Conservation (phyloP, 1,284 basidiomycete species). For the Spongispora temasekensis region DNA sequence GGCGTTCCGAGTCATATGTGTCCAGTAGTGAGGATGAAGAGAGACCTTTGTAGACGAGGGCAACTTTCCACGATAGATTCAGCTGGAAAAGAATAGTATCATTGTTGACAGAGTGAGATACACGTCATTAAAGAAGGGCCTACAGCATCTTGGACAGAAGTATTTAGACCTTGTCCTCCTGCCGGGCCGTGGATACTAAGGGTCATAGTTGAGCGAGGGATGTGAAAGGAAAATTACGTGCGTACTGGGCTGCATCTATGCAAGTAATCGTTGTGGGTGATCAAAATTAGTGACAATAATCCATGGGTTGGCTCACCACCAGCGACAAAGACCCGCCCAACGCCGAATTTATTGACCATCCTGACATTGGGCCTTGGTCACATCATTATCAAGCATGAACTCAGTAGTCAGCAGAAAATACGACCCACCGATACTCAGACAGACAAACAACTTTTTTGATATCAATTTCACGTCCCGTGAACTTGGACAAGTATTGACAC, state of each 20-base stretch:
- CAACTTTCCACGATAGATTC: conserved; percentile 45
- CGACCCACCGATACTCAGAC: conserved; percentile 28
- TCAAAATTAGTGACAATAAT: conserved; percentile 8
- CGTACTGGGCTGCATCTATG: conserved; percentile 24
- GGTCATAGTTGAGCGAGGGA: neutral
- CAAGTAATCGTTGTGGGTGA: neutral
- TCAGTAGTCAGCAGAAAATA: neutral
- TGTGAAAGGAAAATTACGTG: neutral
- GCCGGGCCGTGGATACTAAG: conserved; percentile 47
- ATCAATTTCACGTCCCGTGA: conserved; percentile 14
- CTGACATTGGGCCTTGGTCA: conserved; percentile 32
- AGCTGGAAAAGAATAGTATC: too few relatives aligned
- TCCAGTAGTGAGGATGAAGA: conserved; percentile 29
- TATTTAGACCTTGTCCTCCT: conserved; percentile 49
- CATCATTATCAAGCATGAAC: neutral
- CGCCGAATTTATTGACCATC: conserved; percentile 34
- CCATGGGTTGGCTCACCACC: conserved; percentile 36
- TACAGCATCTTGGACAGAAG: conserved; percentile 42
- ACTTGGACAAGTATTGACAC: conserved; percentile 15
- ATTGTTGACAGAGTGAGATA: too few relatives aligned
- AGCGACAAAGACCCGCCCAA: conserved; percentile 35
- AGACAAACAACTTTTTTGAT: conserved; percentile 15
- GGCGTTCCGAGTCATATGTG: neutral
- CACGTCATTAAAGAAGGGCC: conserved; percentile 7
- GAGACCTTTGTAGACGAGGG: conserved; percentile 16